phyloP scores from a whole-genome alignment of 2,329 filamentous ascomycete species.

The Fusarium fracticaudum region DNA sequence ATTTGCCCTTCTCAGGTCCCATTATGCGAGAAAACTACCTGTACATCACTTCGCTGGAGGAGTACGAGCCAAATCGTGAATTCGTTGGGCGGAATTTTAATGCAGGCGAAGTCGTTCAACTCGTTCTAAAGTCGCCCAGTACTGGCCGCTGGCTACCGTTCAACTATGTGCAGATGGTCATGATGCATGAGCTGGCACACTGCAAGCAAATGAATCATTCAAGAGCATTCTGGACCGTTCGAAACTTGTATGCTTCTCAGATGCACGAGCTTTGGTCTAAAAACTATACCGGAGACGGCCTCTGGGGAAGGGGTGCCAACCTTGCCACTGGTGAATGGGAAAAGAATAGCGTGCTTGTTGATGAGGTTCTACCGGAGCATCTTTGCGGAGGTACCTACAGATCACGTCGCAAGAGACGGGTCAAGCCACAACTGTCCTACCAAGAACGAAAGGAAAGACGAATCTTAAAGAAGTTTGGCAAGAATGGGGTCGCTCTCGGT shows the following conservation, averaged over 20 bases:
- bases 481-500: slow-evolving; percentile 73
- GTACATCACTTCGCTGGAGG: slow-evolving; percentile 76
- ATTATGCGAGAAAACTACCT: slow-evolving; percentile 75
- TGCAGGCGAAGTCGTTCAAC: slow-evolving; percentile 84
- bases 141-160: slow-evolving; percentile 81
- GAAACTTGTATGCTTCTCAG: slow-evolving; percentile 76
- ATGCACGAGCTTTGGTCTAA: slow-evolving; percentile 76
- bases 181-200: slow-evolving; percentile 93
- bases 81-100: slow-evolving; percentile 94
- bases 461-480: slow-evolving; percentile 81
- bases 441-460: slow-evolving; percentile 77
- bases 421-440: slow-evolving; percentile 66
- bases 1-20: slow-evolving; percentile 58
- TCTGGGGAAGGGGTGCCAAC: slow-evolving; percentile 79
- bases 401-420: slow-evolving; percentile 66
- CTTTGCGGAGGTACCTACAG: slow-evolving; percentile 85
- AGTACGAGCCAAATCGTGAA: slow-evolving; percentile 82
- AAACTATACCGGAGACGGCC: slow-evolving; percentile 80
- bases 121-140: slow-evolving; percentile 76
- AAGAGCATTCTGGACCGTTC: slow-evolving; percentile 80
- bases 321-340: slow-evolving; percentile 70
- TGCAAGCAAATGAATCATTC: slow-evolving; percentile 94
- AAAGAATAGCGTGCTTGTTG: slow-evolving; percentile 59
- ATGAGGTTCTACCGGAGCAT: slow-evolving; percentile 72
- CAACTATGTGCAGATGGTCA: slow-evolving; percentile 89